Evolutionary conservation across 2,329 filamentous ascomycete genomes (phyloP).

Genomic region (Penicillium concentricum): DNA sequence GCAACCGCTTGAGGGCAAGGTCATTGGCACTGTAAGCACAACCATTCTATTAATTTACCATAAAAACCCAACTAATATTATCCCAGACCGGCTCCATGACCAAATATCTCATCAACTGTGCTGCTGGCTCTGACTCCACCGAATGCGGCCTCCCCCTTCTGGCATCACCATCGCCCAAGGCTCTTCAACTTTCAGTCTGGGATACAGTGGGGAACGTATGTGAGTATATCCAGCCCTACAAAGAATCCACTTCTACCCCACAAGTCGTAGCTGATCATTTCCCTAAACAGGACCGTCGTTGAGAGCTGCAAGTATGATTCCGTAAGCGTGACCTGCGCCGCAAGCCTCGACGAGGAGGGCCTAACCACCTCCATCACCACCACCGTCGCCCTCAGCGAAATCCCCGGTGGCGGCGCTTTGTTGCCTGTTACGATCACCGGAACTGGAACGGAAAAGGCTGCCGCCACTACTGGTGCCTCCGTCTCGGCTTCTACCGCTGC

Average conservation of each 20-base stretch:
- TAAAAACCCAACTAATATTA: background rate
- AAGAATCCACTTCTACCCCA: background rate
- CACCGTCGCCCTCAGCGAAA: background rate
- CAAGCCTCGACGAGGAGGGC: background rate
- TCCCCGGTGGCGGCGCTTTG: conserved; percentile 2
- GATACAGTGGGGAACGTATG: background rate
- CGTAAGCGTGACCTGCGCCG: background rate
- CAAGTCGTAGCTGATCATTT: conserved; percentile 1
- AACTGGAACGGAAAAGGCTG: background rate
- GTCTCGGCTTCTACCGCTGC: conserved; percentile 3
- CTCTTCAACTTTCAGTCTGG: background rate
- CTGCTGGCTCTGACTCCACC: background rate
- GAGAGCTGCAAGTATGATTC: conserved; percentile 4
- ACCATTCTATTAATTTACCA: background rate
- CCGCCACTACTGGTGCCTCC: conserved; percentile 8
- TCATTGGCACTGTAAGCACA: conserved; percentile 4
- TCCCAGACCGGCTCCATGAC: conserved; percentile 7
- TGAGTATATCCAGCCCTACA: background rate
- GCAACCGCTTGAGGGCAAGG: background rate
- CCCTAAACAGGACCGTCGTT: background rate
- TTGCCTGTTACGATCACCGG: conserved; percentile 6
- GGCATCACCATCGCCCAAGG: conserved; percentile 2
- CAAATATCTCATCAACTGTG: background rate
- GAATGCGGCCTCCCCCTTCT: background rate
- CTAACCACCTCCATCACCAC: background rate